Evolutionary conservation across 352 stramenopile species (phyloP).

Genomic region (Phytophthora colocasiae): DNA sequence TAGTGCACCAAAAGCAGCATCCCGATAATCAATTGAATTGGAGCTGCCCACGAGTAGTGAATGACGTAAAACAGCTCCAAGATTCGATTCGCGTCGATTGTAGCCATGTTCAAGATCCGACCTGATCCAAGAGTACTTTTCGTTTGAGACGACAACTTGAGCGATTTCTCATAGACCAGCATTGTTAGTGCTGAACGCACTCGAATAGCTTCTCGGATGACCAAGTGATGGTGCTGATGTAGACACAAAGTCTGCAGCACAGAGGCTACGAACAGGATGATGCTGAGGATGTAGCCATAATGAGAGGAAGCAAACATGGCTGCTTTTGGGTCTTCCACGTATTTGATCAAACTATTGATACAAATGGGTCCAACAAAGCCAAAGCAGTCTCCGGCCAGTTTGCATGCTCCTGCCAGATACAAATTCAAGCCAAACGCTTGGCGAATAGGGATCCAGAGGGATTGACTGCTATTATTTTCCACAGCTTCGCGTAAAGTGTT

Average conservation of each 20-base stretch:
- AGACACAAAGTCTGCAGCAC: constrained; percentile 64
- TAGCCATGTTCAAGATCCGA: constrained; percentile 95
- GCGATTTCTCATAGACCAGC: constrained; percentile 68
- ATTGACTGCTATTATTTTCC: constrained; percentile 20
- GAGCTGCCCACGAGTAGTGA: constrained; percentile 71
- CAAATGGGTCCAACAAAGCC: constrained; percentile 87
- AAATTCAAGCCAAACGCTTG: constrained; percentile 91
- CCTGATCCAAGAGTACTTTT: constrained; percentile 69
- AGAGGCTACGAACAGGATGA: constrained; percentile 52
- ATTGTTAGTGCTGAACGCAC: constrained; percentile 71
- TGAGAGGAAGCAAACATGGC: constrained; percentile 51
- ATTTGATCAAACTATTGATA: constrained; percentile 62
- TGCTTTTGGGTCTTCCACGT: constrained; percentile 59
- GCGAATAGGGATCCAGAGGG: constrained; percentile 56
- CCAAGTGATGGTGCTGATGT: constrained; percentile 70
- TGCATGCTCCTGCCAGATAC: constrained; percentile 88
- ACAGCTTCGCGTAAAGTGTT: constrained; percentile 35
- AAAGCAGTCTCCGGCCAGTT: constrained; percentile 92
- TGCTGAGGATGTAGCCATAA: constrained; percentile 68
- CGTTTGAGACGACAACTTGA: constrained; percentile 62
- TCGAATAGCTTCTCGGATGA: constrained; percentile 71
- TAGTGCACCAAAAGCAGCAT: constrained; percentile 61
- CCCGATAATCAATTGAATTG: constrained; percentile 63
- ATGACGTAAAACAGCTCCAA: constrained; percentile 83
- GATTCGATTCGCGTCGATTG: constrained; percentile 92